Conservation (phyloP, 768 basidiomycete species). For the Leccinum rimulosum region DNA sequence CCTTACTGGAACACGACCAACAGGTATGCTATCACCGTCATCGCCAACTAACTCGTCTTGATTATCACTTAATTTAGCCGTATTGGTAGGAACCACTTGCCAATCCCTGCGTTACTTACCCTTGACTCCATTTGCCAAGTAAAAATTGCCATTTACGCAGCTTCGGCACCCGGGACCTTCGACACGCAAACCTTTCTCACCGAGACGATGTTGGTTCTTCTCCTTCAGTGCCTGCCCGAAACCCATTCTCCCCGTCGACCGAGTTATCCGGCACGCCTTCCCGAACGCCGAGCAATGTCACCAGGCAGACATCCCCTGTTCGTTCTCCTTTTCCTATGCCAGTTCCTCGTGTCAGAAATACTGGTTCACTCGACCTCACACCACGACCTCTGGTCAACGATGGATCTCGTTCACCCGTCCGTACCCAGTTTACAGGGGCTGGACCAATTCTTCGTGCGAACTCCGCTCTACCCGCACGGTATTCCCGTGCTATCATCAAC, state of each 20-base stretch:
- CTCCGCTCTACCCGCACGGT: conserved; percentile 40
- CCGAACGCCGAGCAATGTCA: conserved; percentile 21
- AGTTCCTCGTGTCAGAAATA: conserved; percentile 19
- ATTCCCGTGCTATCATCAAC: conserved; percentile 21
- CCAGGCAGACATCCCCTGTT: conserved; percentile 26
- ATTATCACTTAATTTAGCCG: conserved; percentile 30
- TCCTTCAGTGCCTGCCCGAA: conserved; percentile 33
- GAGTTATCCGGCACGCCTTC: conserved; percentile 11
- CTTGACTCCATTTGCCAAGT: conserved; percentile 39
- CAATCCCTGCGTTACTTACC: background rate
- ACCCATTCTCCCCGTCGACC: conserved; percentile 15
- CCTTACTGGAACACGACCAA: conserved; percentile 79
- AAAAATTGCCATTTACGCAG: conserved; percentile 79
- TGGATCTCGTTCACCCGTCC: conserved; percentile 27
- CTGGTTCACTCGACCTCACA: conserved; percentile 28
- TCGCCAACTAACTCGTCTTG: conserved; percentile 1
- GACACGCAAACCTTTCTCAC: conserved; percentile 67
- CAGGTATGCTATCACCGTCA: conserved; percentile 46
- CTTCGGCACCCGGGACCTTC: conserved; percentile 74
- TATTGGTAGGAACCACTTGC: conserved; percentile 37
- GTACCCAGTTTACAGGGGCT: conserved; percentile 26
- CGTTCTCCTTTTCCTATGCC: conserved; percentile 35
- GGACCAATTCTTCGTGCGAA: conserved; percentile 41
- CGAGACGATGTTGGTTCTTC: conserved; percentile 37
- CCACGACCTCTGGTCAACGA: conserved; percentile 12